Evolutionary conservation across 768 basidiomycete species (phyloP).

Genomic region (Melanogaster broomeanus): DNA sequence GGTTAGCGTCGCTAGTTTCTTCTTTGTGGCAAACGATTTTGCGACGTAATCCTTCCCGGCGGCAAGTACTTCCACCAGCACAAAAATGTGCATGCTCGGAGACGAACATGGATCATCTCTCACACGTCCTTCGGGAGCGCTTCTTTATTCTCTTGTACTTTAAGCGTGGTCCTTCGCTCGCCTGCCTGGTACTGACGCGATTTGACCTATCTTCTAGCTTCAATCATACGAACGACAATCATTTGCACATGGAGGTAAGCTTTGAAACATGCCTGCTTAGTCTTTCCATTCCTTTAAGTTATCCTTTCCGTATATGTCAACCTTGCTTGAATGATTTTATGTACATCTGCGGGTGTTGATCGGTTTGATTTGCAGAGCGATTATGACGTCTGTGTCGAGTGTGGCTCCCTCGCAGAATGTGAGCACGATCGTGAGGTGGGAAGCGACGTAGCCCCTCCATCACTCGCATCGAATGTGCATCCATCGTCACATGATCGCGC

Average conservation of each 20-base stretch:
- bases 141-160: neutral
- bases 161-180: neutral
- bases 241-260: constrained; percentile 72
- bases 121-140: no score
- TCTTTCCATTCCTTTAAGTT: constrained; percentile 8
- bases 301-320: constrained; percentile 2
- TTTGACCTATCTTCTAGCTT: constrained; percentile 47
- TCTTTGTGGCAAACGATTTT: neutral
- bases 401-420: constrained; percentile 70
- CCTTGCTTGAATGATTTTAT: constrained; percentile 3
- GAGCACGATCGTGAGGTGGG: constrained; percentile 53
- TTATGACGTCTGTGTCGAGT: constrained; percentile 69
- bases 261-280: constrained; percentile 7
- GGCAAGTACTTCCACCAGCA: no score
- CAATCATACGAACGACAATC: constrained; percentile 69
- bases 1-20: neutral
- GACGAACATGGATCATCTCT: no score
- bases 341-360: constrained; percentile 8
- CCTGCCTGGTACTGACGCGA: constrained; percentile 8
- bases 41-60: neutral
- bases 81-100: no score
- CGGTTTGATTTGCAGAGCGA: constrained; percentile 52
- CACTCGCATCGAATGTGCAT: constrained; percentile 3
- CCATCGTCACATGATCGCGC: constrained; percentile 14
- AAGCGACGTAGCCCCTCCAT: constrained; percentile 1